Conservation (phyloP, 345 rosid species). For the Psidium guajava region DNA sequence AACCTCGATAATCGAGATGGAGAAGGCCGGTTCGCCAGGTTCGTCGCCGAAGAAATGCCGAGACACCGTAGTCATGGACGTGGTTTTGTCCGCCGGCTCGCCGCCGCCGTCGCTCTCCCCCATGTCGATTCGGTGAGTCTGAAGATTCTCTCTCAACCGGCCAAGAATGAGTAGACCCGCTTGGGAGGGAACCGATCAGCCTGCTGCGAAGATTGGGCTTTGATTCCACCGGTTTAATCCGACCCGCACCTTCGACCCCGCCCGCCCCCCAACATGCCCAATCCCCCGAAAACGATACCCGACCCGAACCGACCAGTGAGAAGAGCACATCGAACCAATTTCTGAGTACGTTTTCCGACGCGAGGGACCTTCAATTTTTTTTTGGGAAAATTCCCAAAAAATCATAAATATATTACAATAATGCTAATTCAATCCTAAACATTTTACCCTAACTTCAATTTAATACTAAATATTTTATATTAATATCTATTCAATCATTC, state of each 20-base stretch:
- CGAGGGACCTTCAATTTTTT: too few relatives aligned
- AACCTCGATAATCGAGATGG: slow-evolving; percentile 70
- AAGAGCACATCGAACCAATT: too few relatives aligned
- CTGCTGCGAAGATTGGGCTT: background rate
- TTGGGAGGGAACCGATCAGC: background rate
- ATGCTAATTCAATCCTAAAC: too few relatives aligned
- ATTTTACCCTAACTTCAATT: too few relatives aligned
- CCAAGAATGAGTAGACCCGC: background rate
- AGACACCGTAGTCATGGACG: slow-evolving; percentile 37
- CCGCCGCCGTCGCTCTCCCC: background rate
- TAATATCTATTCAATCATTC: too few relatives aligned
- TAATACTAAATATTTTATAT: too few relatives aligned
- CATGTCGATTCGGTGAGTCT: background rate
- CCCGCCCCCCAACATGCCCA: too few relatives aligned
- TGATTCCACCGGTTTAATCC: background rate
- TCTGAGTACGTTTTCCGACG: too few relatives aligned
- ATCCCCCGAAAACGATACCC: background rate
- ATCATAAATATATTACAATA: too few relatives aligned
- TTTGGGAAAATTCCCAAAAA: too few relatives aligned
- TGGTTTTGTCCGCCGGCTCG: background rate
- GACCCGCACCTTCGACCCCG: background rate
- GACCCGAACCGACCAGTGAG: background rate
- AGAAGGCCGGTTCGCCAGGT: slow-evolving; percentile 28
- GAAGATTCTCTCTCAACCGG: background rate
- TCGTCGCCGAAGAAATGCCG: slow-evolving; percentile 37